Percentiles rank a stretch among this genome's conserved stretches.
These are phyloP conservation scores for Capsicum rhomboideum DNA, from an alignment of 257 asterid genomes.

Conservation along the genomic window DNA sequence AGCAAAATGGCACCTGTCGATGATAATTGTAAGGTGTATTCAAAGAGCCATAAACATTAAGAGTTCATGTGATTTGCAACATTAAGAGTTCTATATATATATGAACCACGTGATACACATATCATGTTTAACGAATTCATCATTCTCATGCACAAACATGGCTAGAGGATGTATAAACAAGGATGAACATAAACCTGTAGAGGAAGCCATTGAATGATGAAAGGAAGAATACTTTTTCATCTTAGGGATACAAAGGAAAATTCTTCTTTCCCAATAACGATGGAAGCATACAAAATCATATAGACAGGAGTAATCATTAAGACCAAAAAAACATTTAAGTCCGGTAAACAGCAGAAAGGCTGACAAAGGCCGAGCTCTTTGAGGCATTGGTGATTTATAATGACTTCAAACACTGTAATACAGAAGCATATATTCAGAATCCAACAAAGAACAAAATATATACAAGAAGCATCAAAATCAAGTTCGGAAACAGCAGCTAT, in stretches of 20 bases:
- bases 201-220: not conserved
- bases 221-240: not conserved
- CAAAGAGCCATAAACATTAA: not conserved
- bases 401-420: not conserved
- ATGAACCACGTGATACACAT: too few relatives aligned
- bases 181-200: not conserved
- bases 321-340: slow-evolving; percentile 55
- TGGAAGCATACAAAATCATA: slow-evolving; percentile 88
- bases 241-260: too few relatives aligned
- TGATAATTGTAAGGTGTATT: not conserved
- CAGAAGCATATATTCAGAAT: not conserved
- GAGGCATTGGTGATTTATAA: slow-evolving; percentile 8
- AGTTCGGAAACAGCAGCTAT: not conserved
- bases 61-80: not conserved
- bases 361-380: too few relatives aligned
- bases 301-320: slow-evolving; percentile 60
- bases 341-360: slow-evolving; percentile 43
- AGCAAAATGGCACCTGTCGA: not conserved
- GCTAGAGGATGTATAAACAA: not conserved
- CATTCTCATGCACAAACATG: not conserved
- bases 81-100: too few relatives aligned
- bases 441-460: not conserved
- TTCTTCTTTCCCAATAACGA: slow-evolving; percentile 86
- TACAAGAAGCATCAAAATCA: not conserved
- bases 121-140: too few relatives aligned